Base-by-base conservation (phyloP, 306 rosid species). In the Begonia loranthoides region DNA sequence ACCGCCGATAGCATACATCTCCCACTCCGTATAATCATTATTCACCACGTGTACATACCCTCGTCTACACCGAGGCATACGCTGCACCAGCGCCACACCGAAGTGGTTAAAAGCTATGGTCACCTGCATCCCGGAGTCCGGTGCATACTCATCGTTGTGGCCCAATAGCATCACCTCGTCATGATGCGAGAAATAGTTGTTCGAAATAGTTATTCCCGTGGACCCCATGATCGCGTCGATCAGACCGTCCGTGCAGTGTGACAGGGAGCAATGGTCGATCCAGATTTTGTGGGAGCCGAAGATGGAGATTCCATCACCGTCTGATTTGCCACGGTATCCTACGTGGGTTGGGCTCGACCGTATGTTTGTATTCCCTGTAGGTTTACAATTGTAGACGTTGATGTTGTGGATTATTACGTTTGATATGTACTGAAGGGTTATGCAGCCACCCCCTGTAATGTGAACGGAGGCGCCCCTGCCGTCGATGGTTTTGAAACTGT, bases 1-100 rank as follows among this genome's bases (percentile, higher is more conserved):
- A 0, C 92, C 92, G 1, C 92, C 92, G 52, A 82, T 82, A 1
- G 92, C 92, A 17, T 82, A 82, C 92, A 82, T 82, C 62, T 78
- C 34, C 92, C 92, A 82, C 69, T 67, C 78, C 0, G 86, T 82
- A 59, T 67, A 78, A 56, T 82, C 92, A 1, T 82, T 82, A 38
- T 82, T 82, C 0, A 82, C 92, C 0, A 82, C 92, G 22, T 82
- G 92, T 0, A 82, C 74, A 1, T 78, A 73, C 0, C 92, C 92
- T 1, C 47, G 60, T 2, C 92, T 70, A 15, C 92, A 82, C 13
- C 92, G 45, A 0, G 92, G 92, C 92, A 82, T 82, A 0, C 92
- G 64, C 66, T 82, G 92, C 16, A 78, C 71, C 55, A 82, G 48
- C 0, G 73, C 83, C 39, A 66, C 79, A 0, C 92, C 92, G n/a